Conservation (phyloP, 176 grass and related monocot genomes). For the Carex scoparia region DNA sequence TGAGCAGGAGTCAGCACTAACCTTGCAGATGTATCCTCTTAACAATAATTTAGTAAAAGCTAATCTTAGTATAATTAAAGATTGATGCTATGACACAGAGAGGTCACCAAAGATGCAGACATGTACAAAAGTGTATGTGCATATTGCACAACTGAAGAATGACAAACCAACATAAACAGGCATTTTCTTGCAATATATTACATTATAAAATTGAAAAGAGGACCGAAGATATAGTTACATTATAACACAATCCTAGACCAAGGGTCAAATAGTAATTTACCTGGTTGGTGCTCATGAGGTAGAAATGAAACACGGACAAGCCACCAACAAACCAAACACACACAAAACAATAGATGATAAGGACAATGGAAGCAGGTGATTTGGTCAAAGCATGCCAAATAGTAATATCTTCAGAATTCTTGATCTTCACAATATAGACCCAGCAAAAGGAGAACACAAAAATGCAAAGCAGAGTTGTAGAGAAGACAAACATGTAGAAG, state of each 20-base stretch:
- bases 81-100: neutral
- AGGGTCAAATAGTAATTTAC: slow-evolving; percentile 29
- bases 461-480: slow-evolving; percentile 72
- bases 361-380: slow-evolving; percentile 68
- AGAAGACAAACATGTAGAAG: slow-evolving; percentile 99
- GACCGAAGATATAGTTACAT: neutral
- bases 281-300: slow-evolving; percentile 93
- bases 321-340: slow-evolving; percentile 94
- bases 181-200: neutral
- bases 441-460: slow-evolving; percentile 89
- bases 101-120: neutral
- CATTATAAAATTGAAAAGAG: neutral
- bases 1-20: neutral
- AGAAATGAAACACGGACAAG: slow-evolving; percentile 87
- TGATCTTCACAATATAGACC: slow-evolving; percentile 87
- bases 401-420: slow-evolving; percentile 50
- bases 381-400: slow-evolving; percentile 90
- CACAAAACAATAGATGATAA: slow-evolving; percentile 87
- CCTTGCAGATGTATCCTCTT: neutral
- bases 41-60: neutral
- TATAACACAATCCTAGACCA: neutral
- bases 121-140: neutral
- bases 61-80: neutral
- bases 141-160: neutral
- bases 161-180: neutral